Evolutionary conservation across 495 filamentous ascomycete species (phyloP).

Genomic region (Tuber melanosporum): DNA sequence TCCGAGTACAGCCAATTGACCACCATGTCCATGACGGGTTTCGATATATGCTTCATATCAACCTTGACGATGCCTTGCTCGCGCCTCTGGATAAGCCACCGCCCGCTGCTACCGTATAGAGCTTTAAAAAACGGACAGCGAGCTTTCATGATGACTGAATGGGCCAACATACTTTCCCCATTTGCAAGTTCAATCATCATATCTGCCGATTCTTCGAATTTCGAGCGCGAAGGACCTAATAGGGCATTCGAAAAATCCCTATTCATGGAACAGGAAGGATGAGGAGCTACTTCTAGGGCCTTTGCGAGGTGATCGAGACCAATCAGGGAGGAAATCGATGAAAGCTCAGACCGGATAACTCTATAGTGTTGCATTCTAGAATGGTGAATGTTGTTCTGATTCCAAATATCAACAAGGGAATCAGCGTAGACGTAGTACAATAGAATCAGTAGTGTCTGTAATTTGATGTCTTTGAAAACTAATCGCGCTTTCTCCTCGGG

Average conservation of each 20-base stretch:
- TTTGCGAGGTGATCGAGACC: conserved; percentile 24
- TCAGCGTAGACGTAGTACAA: conserved; percentile 78
- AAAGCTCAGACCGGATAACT: conserved; percentile 27
- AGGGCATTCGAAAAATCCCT: conserved; percentile 53
- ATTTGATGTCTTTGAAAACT: conserved; percentile 59
- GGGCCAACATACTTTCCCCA: conserved; percentile 57
- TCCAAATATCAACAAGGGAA: conserved; percentile 75
- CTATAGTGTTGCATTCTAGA: conserved; percentile 25
- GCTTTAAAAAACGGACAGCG: conserved; percentile 89
- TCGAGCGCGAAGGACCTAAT: conserved; percentile 46
- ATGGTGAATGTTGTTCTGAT: conserved; percentile 43
- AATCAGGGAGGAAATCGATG: conserved; percentile 17
- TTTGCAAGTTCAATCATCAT: conserved; percentile 68
- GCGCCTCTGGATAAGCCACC: conserved; percentile 71
- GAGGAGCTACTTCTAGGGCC: conserved; percentile 40
- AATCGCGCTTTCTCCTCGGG: conserved; percentile 15
- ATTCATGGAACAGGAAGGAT: conserved; percentile 56
- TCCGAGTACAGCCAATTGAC: conserved; percentile 80
- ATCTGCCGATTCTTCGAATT: conserved; percentile 70
- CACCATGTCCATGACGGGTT: conserved; percentile 67
- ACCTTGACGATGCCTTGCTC: conserved; percentile 57
- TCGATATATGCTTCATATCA: conserved; percentile 74
- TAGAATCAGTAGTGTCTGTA: conserved; percentile 69
- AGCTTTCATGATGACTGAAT: conserved; percentile 70
- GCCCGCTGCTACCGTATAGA: conserved; percentile 78